phyloP scores from a whole-genome alignment of 148 eudicot genomes.

The Rhododendron williamsianum region DNA sequence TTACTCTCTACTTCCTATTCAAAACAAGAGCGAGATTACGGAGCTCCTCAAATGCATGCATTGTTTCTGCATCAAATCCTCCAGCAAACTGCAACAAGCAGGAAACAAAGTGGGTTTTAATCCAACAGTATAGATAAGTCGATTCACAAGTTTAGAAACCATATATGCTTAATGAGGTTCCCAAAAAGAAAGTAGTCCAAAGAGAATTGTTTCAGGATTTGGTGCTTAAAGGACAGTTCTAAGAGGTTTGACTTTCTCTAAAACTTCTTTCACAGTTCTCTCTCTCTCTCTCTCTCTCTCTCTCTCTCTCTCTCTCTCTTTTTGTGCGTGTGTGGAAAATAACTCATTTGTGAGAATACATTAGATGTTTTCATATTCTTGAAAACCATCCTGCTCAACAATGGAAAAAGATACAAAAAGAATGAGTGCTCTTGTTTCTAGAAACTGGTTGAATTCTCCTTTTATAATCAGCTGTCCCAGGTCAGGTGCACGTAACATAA shows the following conservation, averaged over 20 bases:
- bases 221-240: background rate
- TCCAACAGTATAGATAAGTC: no score
- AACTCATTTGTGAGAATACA: background rate
- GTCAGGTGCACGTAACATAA: background rate
- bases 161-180: background rate
- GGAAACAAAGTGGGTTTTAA: background rate
- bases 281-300: no score
- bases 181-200: background rate
- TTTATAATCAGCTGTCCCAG: background rate
- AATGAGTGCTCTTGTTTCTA: background rate
- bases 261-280: background rate
- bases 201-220: background rate
- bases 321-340: background rate
- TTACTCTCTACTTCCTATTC: slow-evolving; percentile 20
- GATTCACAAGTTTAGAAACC: background rate
- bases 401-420: background rate
- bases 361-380: background rate
- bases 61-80: slow-evolving; percentile 85
- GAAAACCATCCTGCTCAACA: background rate
- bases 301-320: background rate
- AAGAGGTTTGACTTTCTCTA: background rate
- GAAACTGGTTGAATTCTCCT: background rate
- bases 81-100: slow-evolving; percentile 74
- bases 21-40: slow-evolving; percentile 57
- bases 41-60: slow-evolving; percentile 88